Evolutionary conservation across 1,139 yeast species (phyloP), one percentile per base, ranked within the genome.

Genomic region (Kurtzmaniella quercitrusa): DNA sequence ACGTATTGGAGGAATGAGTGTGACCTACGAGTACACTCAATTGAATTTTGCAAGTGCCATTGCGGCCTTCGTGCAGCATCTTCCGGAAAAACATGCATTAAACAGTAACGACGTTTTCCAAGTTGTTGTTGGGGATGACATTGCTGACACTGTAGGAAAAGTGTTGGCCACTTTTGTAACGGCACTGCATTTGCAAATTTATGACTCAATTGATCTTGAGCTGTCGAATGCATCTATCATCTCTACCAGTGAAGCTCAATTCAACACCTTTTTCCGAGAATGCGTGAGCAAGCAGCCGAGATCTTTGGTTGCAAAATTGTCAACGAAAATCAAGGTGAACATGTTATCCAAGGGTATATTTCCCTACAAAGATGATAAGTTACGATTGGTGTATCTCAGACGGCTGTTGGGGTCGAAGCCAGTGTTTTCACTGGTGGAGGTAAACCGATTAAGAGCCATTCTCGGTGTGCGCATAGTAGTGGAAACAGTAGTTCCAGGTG

Each of bases 21-120:
- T 56, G 15, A 53, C 57, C 16, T 59, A 64, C 9, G 68, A 61
- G 17, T 85, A 75, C 56, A 76, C 81, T 15, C 89, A 83, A 48
- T 67, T 77, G 47, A 82, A 81, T 52, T 65, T 85, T 43, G 82
- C 83, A 12, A 78, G 88, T 48, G 70, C 83, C 1, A 65, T 83
- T 14, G 84, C 90, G 0, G 71, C 88, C 0, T 75, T 79, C 39
- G 64, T 84, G 39, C 80, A 78, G 57, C 79, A 79, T 18, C 62
- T 83, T 25, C 88, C 91, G 0, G 45, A 64, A 5, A 64, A 63
- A 0, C 72, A 75, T 41, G 65, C 64, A 18, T 59, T 82, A 50
- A 52, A 52, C 2, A 43, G 54, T 0, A 50, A 58, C 0, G 90
- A 84, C 51, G 58, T 51, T 2, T 40, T 83, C 16, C 53, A 78